Percentiles rank a stretch among this genome's conserved stretches.
phyloP scores from a whole-genome alignment of 768 basidiomycete species.

The Suillus brevipes region DNA sequence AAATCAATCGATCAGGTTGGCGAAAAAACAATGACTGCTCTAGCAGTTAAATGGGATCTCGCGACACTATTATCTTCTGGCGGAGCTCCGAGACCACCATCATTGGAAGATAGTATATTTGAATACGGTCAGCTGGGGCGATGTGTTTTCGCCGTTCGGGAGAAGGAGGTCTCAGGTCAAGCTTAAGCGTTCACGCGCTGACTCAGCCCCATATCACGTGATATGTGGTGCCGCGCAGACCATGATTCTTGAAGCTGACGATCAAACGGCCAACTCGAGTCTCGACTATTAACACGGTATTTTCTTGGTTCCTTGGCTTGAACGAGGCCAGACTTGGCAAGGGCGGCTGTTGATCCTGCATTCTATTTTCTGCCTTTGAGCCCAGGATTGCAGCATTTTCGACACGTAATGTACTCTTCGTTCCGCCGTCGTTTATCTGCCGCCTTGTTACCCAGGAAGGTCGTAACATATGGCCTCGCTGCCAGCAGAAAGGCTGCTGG shows the following conservation, averaged over 20 bases:
- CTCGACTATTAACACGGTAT: neutral
- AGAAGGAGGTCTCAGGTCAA: too few relatives aligned
- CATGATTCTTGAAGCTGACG: neutral
- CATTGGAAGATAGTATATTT: too few relatives aligned
- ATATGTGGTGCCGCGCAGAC: conserved; percentile 1
- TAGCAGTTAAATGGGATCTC: conserved; percentile 3
- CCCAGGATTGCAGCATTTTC: neutral
- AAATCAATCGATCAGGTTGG: neutral
- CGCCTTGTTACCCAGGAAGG: conserved; percentile 40
- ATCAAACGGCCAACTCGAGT: neutral
- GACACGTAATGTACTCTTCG: conserved; percentile 42
- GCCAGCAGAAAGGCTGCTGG: conserved; percentile 36
- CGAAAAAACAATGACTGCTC: neutral
- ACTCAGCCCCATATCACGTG: neutral
- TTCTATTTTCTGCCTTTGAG: neutral
- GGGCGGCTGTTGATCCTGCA: neutral
- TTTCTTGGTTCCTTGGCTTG: neutral
- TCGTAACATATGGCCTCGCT: conserved; percentile 54
- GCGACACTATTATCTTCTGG: neutral
- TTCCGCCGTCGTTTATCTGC: conserved; percentile 41
- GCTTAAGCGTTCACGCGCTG: neutral
- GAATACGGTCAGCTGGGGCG: neutral
- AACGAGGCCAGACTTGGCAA: neutral
- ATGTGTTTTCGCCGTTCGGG: too few relatives aligned
- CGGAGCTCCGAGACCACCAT: conserved; percentile 10